phyloP scores from a whole-genome alignment of 345 rosid species.

The Salix koriyanagi region DNA sequence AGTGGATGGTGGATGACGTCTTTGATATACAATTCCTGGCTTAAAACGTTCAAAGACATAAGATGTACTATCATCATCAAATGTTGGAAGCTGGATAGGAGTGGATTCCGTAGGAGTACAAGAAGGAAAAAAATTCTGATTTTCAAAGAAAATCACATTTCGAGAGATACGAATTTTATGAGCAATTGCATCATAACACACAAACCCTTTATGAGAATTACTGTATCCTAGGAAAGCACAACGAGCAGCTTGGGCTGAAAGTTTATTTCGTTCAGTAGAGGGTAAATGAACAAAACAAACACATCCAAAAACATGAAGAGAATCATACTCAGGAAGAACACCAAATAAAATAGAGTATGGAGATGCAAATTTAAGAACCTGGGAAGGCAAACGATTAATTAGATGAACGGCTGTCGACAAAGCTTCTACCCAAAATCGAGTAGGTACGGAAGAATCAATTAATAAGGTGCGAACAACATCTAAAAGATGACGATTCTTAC shows the following conservation, averaged over 20 bases:
- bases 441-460: not conserved
- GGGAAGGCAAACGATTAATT: not conserved
- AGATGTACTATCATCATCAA: not conserved
- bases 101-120: not conserved
- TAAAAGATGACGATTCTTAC: not conserved
- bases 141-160: not conserved
- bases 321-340: not conserved
- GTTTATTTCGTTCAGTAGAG: not conserved
- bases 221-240: not conserved
- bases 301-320: not conserved
- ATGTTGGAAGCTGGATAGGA: not conserved
- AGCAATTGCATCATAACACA: not conserved
- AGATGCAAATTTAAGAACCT: not conserved
- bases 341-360: not conserved
- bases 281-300: not conserved
- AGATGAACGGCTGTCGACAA: not conserved
- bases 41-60: no score
- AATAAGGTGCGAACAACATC: not conserved
- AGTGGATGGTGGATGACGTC: not conserved
- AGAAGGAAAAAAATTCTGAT: not conserved
- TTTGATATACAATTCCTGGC: not conserved
- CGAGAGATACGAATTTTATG: not conserved
- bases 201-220: not conserved
- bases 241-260: not conserved
- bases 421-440: not conserved